phyloP scores from a whole-genome alignment of 1,284 basidiomycete genomes.

The Ustilago bromivora region DNA sequence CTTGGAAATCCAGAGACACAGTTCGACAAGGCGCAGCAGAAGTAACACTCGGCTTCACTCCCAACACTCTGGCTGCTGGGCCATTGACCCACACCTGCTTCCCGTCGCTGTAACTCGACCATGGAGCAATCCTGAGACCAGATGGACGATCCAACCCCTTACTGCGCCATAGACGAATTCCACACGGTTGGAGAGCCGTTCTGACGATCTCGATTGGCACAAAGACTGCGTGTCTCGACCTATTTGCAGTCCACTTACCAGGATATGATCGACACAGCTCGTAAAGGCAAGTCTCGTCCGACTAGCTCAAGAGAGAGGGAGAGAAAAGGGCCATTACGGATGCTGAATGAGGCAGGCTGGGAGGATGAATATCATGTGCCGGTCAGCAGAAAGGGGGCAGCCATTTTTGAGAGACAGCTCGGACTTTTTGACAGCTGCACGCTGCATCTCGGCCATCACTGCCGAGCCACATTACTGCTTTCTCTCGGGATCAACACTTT shows the following conservation, averaged over 20 bases:
- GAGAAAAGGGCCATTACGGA: background rate
- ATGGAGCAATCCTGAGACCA: conserved; percentile 1
- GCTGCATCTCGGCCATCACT: conserved; percentile 48
- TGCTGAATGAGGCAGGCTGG: background rate
- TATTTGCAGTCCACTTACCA: too few species aligned
- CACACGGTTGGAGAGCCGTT: conserved; percentile 3
- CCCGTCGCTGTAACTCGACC: conserved; percentile 1
- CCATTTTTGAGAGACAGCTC: conserved; percentile 11
- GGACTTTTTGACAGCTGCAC: conserved; percentile 47
- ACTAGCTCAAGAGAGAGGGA: background rate
- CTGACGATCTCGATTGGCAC: background rate
- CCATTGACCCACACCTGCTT: background rate
- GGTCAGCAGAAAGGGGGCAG: background rate
- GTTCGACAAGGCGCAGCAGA: background rate
- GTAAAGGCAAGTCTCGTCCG: background rate
- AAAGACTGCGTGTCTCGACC: background rate
- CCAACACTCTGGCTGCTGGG: background rate
- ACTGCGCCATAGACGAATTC: conserved; percentile 7
- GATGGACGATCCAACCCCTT: conserved; percentile 30
- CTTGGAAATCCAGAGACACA: conserved; percentile 7
- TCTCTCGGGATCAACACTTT: background rate
- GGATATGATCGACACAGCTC: background rate
- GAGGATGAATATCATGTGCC: background rate
- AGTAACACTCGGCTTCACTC: background rate
- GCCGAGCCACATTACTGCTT: conserved; percentile 31